Percentiles rank a stretch among this genome's conserved stretches.
phyloP scores from a whole-genome alignment of 1,139 yeast species.

The Protomyces pachydermus region DNA sequence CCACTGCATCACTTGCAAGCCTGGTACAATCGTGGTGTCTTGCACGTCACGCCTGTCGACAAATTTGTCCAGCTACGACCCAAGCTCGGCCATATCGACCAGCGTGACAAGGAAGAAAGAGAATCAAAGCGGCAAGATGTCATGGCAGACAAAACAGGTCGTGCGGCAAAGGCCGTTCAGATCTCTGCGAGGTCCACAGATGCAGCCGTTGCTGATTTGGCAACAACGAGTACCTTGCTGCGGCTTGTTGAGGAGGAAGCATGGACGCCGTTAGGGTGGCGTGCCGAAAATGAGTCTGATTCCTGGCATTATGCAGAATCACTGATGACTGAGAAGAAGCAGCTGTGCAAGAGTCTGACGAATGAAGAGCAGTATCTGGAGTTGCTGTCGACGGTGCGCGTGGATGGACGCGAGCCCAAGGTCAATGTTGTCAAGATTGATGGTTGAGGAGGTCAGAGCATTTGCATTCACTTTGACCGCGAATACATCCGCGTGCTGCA shows the following conservation, averaged over 20 bases:
- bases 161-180: slow-evolving; percentile 23
- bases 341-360: slow-evolving; percentile 17
- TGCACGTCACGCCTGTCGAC: slow-evolving; percentile 63
- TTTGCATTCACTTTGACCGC: too few species aligned
- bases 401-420: not conserved
- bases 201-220: slow-evolving; percentile 20
- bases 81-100: slow-evolving; percentile 65
- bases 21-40: slow-evolving; percentile 23
- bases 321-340: slow-evolving; percentile 2
- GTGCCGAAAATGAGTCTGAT: not conserved
- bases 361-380: slow-evolving; percentile 8
- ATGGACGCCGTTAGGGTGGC: slow-evolving; percentile 20
- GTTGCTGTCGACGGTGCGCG: slow-evolving; percentile 9
- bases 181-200: slow-evolving; percentile 28
- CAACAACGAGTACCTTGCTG: slow-evolving; percentile 34
- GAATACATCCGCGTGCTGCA: too few species aligned
- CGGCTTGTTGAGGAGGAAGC: slow-evolving; percentile 46
- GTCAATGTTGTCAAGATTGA: not conserved
- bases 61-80: slow-evolving; percentile 77
- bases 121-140: slow-evolving; percentile 29
- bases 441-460: not conserved
- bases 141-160: slow-evolving; percentile 27
- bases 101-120: slow-evolving; percentile 27
- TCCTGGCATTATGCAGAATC: slow-evolving; percentile 6
- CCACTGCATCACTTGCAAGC: not conserved